Base-by-base conservation (phyloP, 208 protist species). In the Polymyxa betae region DNA sequence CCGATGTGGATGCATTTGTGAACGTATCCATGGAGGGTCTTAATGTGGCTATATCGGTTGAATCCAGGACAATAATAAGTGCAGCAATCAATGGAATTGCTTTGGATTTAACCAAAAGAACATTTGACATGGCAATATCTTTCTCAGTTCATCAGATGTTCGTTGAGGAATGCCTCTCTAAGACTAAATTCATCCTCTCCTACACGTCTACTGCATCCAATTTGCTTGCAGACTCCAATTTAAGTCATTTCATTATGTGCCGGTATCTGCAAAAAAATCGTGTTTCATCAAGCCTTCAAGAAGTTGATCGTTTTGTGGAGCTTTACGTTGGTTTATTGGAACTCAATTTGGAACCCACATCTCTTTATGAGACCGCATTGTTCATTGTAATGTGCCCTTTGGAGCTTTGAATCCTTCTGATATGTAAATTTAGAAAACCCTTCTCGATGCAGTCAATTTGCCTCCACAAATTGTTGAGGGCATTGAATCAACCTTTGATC, bases 151-250 rank as follows among this genome's bases (percentile, higher is more conserved):
- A 60, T 29, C 12, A 60, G 24, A 60, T 60, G 49, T 24, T 29
- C 40, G 72, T 82, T 35, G 35, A 82, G 35, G 72, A 82, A n/a
- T 82, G 72, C n/a, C 35, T 82, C 5, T 82, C 72, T 35, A n/a
- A 82, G 10, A 35, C 35, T n/a, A n/a, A 40, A 38, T 82, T n/a
- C 16, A 45, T 82, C 72, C 10, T n/a, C 16, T 60, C 49, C 49
- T 60, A 24, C 49, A 60, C 5, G 49, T 24, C 49, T 5, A 60
- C 5, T 24, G 12, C 24, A 5, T 60, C 49, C 5, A 60, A 5
- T 60, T 24, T 29, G 49, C 49, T 29, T 60, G 12, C n/a, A n/a
- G 49, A 60, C 5, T 24, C 49, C 49, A 60, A 24, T 60, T n/a
- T n/a, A n/a, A 60, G 24, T 5, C 12, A 60, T 60, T 60, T 35